Conservation (phyloP, 2,329 filamentous ascomycete species). For the Penicillium hesseltinei region DNA sequence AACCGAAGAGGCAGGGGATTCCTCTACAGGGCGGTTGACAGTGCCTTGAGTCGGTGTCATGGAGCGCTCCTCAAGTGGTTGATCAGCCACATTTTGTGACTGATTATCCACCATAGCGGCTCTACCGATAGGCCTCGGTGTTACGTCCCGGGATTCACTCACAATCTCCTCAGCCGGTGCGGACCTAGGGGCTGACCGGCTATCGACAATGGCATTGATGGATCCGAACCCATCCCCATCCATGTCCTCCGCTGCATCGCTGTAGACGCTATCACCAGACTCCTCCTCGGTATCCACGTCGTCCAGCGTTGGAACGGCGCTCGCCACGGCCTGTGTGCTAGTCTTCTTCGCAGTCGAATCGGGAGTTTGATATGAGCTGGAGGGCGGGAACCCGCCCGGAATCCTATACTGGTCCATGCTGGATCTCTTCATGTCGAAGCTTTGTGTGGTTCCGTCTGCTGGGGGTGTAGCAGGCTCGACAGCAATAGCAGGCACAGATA, state of each 20-base stretch:
- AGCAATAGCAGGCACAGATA: constrained; percentile 44
- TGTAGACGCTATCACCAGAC: constrained; percentile 49
- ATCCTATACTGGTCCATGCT: constrained; percentile 49
- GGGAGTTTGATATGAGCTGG: constrained; percentile 24
- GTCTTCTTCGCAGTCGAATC: constrained; percentile 13
- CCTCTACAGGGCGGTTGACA: constrained; percentile 14
- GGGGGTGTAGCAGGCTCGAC: constrained; percentile 50
- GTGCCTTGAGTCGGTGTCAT: constrained; percentile 21
- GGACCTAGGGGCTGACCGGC: constrained; percentile 25
- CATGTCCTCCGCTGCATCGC: constrained; percentile 44
- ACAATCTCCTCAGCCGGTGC: constrained; percentile 4
- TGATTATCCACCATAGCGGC: constrained; percentile 17
- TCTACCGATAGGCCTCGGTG: constrained; percentile 16
- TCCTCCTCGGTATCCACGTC: constrained; percentile 37
- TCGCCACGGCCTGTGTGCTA: constrained; percentile 13
- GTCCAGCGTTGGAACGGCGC: constrained; percentile 13
- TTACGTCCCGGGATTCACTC: constrained; percentile 18
- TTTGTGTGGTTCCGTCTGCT: constrained; percentile 33
- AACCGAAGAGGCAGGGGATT: constrained; percentile 19
- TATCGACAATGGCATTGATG: constrained; percentile 50
- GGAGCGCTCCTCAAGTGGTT: constrained; percentile 17
- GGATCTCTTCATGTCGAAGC: constrained; percentile 25
- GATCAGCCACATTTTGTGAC: constrained; percentile 9
- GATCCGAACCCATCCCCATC: constrained; percentile 49
- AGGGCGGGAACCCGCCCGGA: constrained; percentile 59